Evolutionary conservation across 345 rosid genomes (phyloP), one percentile per base, ranked within the genome.

Genomic region (Cardiospermum halicacabum): DNA sequence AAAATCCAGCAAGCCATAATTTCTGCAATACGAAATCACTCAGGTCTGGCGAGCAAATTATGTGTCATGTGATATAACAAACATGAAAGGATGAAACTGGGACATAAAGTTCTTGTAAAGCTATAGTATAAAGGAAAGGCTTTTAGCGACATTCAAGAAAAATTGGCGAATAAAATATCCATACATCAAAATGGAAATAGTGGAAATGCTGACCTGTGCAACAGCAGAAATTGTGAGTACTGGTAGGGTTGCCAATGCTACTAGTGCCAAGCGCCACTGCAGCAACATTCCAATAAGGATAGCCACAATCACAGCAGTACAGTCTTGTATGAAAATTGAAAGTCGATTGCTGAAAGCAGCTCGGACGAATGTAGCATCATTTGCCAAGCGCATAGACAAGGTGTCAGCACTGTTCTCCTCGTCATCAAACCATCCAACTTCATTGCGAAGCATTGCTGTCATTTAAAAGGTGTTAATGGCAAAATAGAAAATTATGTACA

Each of bases 1-100:
- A 95, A 77, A 95, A 95, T 77, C 99, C 99, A 69, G 90, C 96
- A n/a, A 95, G 97, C 99, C 99, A 95, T 73, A 91, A 72, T 81
- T 95, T 95, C 99, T 95, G 85, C 69, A 87, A 70, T 34, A 65
- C 43, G 58, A 61, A 24, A 25, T 21, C 25, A 36, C 59, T 69
- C 69, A 64, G 60, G 28, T 40, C 58, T 42, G 28, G 34, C 40
- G 25, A 48, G 36, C 22, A 8, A 56, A 28, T 16, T 15, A 50
- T n/a, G 42, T 12, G 19, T 30, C 28, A 28, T n/a, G 7, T 22
- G 31, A 25, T n/a, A 24, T 32, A 69, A 24, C 59, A 53, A 64
- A 15, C 49, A 25, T 5, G 8, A 22, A 49, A 62, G 8, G 27
- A 62, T 4, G 21, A 24, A 48, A 22, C 13, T 21, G 56, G 28